Base-by-base conservation (phyloP, 371 early-diverging fungal species). In the Smittium mucronatum region DNA sequence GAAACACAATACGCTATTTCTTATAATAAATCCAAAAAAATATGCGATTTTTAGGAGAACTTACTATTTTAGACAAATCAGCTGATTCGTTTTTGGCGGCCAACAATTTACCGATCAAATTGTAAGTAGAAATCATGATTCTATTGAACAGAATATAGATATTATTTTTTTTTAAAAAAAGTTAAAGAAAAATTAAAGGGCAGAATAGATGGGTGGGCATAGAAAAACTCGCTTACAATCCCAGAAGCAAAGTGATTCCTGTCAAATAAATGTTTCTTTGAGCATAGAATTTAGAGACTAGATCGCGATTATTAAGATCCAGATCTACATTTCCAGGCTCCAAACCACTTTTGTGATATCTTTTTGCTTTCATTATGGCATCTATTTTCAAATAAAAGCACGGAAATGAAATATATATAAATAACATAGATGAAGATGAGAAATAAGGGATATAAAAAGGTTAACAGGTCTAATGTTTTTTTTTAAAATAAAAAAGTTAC, bases 201-300 rank as follows among this genome's bases (percentile, higher is more conserved):
- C n/a, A n/a, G n/a, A n/a, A n/a, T n/a, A n/a, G n/a, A n/a, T n/a
- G n/a, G n/a, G n/a, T n/a, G n/a, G n/a, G n/a, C n/a, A 47, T 47
- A 21, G 21, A 21, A 11, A 47, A 47, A 47, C 5, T 11, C 21
- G 47, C 47, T 47, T 47, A 47, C 47, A 93, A 76, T 0, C 92
- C 92, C 64, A 94, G 77, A 72, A 93, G 92, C 60, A 94, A 78
- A 1, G 93, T 92, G 72, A 91, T 91, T 1, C 93, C 94, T 29
- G 90, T 90, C 73, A 94, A 75, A 69, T 94, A 93, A 79, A 93
- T 82, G 79, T 94, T 94, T 75, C 95, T 84, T 79, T 94, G 95
- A 33, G 89, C 90, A 70, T 93, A 92, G 74, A 94, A 92, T 73
- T 86, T 85, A 72, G 84, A 85, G 5, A 89, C 84, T 70, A 86